These are phyloP conservation scores for Flaveria sonorensis DNA, from an alignment of 129 eudicot genomes.

Conservation along the genomic window DNA sequence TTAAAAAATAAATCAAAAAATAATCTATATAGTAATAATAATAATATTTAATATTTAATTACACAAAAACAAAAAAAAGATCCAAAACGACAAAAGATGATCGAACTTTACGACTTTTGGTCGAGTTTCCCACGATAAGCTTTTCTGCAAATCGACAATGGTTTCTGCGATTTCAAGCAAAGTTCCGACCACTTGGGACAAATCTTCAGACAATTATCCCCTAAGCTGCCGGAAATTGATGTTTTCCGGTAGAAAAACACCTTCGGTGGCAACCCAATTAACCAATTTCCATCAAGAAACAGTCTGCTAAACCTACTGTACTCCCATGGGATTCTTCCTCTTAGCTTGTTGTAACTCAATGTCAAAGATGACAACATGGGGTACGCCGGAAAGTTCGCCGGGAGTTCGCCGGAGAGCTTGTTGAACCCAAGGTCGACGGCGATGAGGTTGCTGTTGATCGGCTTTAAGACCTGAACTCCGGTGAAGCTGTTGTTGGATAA, in stretches of 20 bases:
- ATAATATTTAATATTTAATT: not conserved
- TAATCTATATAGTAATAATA: not conserved
- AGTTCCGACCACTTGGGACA: slow-evolving; percentile 2
- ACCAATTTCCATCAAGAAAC: slow-evolving; percentile 8
- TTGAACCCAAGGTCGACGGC: slow-evolving; percentile 6
- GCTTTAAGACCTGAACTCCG: not conserved
- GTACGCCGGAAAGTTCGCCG: not conserved
- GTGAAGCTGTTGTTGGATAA: slow-evolving; percentile 11
- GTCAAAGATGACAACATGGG: not conserved
- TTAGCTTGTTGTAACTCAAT: not conserved
- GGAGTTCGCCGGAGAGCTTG: not conserved
- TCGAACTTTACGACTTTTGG: not conserved
- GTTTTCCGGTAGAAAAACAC: not conserved
- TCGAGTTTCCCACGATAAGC: not conserved
- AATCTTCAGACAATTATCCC: slow-evolving; percentile 6
- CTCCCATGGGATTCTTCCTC: slow-evolving; percentile 5
- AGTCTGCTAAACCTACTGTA: not conserved
- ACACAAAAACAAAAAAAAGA: not conserved
- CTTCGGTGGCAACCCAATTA: slow-evolving; percentile 9
- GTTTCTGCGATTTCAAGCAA: slow-evolving; percentile 12
- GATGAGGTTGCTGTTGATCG: not conserved
- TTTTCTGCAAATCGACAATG: slow-evolving; percentile 1
- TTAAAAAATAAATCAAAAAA: not conserved
- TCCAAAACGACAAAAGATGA: not conserved
- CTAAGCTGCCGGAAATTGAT: slow-evolving; percentile 4